These are phyloP conservation scores for Pilatotrama ljubarskyi DNA, from an alignment of 768 basidiomycete species.

Conservation along the genomic window DNA sequence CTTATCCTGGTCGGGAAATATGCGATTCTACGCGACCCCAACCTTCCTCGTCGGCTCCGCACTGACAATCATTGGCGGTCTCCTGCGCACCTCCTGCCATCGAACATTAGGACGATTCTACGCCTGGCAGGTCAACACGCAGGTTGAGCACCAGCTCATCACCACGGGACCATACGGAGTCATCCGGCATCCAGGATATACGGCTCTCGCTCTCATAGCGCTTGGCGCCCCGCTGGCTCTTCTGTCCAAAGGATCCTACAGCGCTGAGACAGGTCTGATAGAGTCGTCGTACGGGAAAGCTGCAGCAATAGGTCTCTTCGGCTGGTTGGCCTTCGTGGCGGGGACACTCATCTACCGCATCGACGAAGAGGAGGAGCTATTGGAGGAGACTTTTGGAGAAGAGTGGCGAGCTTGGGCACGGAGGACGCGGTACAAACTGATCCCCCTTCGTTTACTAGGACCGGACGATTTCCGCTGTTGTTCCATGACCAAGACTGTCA, in stretches of 20 bases:
- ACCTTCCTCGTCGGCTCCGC: constrained; percentile 1
- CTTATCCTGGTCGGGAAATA: background rate
- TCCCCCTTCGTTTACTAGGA: constrained; percentile 18
- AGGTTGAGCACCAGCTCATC: constrained; percentile 18
- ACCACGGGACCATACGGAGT: constrained; percentile 19
- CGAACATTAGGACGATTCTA: constrained; percentile 20
- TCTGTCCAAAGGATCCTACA: background rate
- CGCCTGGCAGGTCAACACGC: constrained; percentile 15
- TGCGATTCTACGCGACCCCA: background rate
- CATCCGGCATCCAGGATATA: constrained; percentile 25
- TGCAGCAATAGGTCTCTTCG: background rate
- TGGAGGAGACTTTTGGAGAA: constrained; percentile 21
- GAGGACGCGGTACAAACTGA: constrained; percentile 13
- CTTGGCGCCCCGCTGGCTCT: constrained; percentile 1
- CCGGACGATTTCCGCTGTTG: too few relatives aligned
- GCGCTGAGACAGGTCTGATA: constrained; percentile 6
- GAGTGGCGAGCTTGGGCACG: constrained; percentile 17
- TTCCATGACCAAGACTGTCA: too few relatives aligned
- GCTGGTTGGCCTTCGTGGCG: background rate
- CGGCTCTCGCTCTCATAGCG: constrained; percentile 3
- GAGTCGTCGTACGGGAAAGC: background rate
- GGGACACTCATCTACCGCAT: constrained; percentile 1
- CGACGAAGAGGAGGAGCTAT: constrained; percentile 13
- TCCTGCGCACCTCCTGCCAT: constrained; percentile 3
- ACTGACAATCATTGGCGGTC: background rate